Evolutionary conservation across 2,329 filamentous ascomycete species (phyloP), one percentile per base, ranked within the genome.

Genomic region (Malbranchea cinnamomea): DNA sequence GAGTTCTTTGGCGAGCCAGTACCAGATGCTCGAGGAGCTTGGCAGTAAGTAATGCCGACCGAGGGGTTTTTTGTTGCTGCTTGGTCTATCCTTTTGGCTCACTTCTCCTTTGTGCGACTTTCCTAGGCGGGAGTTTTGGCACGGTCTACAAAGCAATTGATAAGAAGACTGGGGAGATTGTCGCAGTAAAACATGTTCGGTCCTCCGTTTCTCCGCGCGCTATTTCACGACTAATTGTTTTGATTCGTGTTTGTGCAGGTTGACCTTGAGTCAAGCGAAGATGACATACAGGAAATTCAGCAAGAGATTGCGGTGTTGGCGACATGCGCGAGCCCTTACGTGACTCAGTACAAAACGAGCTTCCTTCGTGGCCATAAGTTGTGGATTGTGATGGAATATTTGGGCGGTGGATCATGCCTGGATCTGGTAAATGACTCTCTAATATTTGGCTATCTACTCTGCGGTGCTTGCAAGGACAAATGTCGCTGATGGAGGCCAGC

Each of bases 381-480:
- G 63, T 98, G 89, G 89, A 98, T 98, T 49, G 83, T 95, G 35
- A 98, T 98, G 89, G 89, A 98, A 56, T 98, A 79, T 49, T 63
- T 98, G 7, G 89, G 89, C 4, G 89, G 89, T 39, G 89, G 89
- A 23, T 95, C 89, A 11, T 94, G 89, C 52, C 67, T 94, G 41
- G 89, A 98, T 53, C 56, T 98, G 63, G 81, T 92, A 69, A 46
- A 65, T 38, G 12, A n/a, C n/a, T n/a, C n/a, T n/a, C n/a, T n/a
- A n/a, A n/a, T n/a, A n/a, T n/a, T n/a, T n/a, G n/a, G n/a, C n/a
- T 26, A 23, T 10, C 14, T 24, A 32, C 9, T 28, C 33, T 19
- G 16, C 10, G 19, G 13, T 17, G 10, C n/a, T 23, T 26, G 17
- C 15, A 12, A 19, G 4, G 16, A 10, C 14, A 26, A 6, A 18